A percentile compares a stretch with the other conserved stretches of the same genome.
Evolutionary conservation across 1,284 basidiomycete species (phyloP).

Genomic region (Wolfiporia cocos): DNA sequence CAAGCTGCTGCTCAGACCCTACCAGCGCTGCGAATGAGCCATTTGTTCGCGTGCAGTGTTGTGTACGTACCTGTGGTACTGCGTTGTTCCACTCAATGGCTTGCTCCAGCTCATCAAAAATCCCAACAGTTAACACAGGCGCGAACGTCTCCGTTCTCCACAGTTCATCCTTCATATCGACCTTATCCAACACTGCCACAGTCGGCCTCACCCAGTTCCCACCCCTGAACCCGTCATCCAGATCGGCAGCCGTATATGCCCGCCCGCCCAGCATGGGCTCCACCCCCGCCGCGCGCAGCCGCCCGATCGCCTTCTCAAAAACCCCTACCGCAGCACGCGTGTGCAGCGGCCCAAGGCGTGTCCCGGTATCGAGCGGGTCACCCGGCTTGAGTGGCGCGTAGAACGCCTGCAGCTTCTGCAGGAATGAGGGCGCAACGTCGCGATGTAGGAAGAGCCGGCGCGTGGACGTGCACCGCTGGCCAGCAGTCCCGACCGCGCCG

Average conservation of each 20-base stretch:
- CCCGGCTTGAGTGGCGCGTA: conserved; percentile 70
- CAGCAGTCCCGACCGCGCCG: conserved; percentile 91
- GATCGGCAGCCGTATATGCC: conserved; percentile 29
- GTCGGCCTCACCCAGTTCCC: conserved; percentile 91
- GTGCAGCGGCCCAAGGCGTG: conserved; percentile 88
- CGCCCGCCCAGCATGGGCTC: conserved; percentile 73
- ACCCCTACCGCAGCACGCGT: conserved; percentile 57
- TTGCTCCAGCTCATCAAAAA: conserved; percentile 87
- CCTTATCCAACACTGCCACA: conserved; percentile 63
- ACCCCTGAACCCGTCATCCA: conserved; percentile 39
- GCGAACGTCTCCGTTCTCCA: conserved; percentile 87
- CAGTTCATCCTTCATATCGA: conserved; percentile 46
- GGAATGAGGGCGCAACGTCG: conserved; percentile 70
- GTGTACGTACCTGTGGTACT: conserved; percentile 59
- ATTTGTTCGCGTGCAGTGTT: too few species aligned
- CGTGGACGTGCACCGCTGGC: conserved; percentile 93
- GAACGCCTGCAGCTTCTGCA: conserved; percentile 67
- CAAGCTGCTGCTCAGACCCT: conserved; percentile 84
- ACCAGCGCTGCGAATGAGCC: too few species aligned
- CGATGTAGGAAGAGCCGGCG: conserved; percentile 86
- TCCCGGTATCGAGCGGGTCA: conserved; percentile 71
- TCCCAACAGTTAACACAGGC: conserved; percentile 81
- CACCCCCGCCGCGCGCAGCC: conserved; percentile 63
- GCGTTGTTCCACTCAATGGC: conserved; percentile 92
- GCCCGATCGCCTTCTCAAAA: conserved; percentile 60